Evolutionary conservation across 2,329 filamentous ascomycete genomes (phyloP).

Genomic region (Fusarium caatingaense): DNA sequence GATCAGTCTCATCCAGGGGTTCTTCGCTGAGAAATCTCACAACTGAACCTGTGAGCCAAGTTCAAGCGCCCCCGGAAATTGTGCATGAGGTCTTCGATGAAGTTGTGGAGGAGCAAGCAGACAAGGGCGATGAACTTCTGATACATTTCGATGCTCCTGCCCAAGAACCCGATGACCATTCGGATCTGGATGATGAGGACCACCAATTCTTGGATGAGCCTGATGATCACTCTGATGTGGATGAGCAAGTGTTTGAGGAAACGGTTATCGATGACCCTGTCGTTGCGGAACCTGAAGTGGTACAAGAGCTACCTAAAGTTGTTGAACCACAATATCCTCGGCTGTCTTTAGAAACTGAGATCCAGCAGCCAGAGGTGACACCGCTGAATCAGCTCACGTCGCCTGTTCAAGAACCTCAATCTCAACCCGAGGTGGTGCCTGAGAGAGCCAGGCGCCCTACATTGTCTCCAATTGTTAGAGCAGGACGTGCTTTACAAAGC

Average conservation of each 20-base stretch:
- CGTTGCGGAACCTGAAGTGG: slow-evolving; percentile 24
- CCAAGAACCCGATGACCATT: slow-evolving; percentile 7
- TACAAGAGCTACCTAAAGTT: slow-evolving; percentile 14
- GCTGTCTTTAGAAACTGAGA: slow-evolving; percentile 23
- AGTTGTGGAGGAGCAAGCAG: slow-evolving; percentile 3
- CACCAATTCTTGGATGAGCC: slow-evolving; percentile 10
- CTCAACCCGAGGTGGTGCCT: slow-evolving; percentile 45
- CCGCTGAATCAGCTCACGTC: slow-evolving; percentile 55
- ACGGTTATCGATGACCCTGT: slow-evolving; percentile 20
- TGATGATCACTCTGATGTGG: slow-evolving; percentile 6
- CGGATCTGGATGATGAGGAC: slow-evolving; percentile 23
- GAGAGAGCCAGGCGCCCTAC: slow-evolving; percentile 55
- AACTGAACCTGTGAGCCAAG: slow-evolving; percentile 3
- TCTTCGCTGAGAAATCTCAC: slow-evolving; percentile 11
- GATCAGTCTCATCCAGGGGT: slow-evolving; percentile 10
- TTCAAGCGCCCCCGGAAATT: slow-evolving; percentile 12
- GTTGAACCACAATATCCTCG: slow-evolving; percentile 20
- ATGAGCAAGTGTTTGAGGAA: slow-evolving; percentile 24
- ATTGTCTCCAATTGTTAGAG: slow-evolving; percentile 69
- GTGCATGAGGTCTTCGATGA: slow-evolving; percentile 36
- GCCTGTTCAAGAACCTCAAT: slow-evolving; percentile 51
- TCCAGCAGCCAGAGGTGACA: slow-evolving; percentile 47
- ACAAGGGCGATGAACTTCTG: background rate
- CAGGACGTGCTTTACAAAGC: slow-evolving; percentile 66
- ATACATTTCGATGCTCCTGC: slow-evolving; percentile 14